Conservation (phyloP, 129 eudicot species). For the Apium graveolens region DNA sequence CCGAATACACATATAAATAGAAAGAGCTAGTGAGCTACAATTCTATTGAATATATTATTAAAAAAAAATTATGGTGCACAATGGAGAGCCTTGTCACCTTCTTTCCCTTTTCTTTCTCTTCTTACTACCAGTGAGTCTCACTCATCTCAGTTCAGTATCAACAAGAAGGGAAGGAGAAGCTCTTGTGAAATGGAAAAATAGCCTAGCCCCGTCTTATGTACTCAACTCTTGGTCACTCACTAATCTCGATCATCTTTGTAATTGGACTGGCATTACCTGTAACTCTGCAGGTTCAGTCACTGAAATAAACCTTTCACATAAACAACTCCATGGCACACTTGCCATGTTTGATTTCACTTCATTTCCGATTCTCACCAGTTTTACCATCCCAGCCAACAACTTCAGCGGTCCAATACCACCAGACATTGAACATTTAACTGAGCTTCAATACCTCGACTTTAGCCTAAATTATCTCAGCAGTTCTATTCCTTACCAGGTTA, state of each 20-base stretch:
- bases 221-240: constrained; percentile 55
- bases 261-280: constrained; percentile 63
- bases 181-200: constrained; percentile 42
- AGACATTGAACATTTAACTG: constrained; percentile 37
- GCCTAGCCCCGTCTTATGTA: constrained; percentile 34
- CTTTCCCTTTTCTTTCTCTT: too few species aligned
- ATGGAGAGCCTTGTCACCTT: too few species aligned
- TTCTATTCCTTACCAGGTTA: constrained; percentile 20
- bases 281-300: constrained; percentile 29
- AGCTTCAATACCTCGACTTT: constrained; percentile 6
- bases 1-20: too few species aligned
- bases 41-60: too few species aligned
- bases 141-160: too few species aligned
- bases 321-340: constrained; percentile 44
- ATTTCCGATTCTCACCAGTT: constrained; percentile 47
- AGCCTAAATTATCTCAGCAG: neutral
- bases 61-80: too few species aligned
- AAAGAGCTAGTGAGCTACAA: too few species aligned
- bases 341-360: constrained; percentile 33
- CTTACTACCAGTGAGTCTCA: too few species aligned
- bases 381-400: constrained; percentile 30
- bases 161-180: too few species aligned
- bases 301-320: constrained; percentile 25
- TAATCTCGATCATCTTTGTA: constrained; percentile 45
- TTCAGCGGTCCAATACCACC: constrained; percentile 51